Conservation (phyloP, 352 stramenopile genomes). For the Pythium periplocum region DNA sequence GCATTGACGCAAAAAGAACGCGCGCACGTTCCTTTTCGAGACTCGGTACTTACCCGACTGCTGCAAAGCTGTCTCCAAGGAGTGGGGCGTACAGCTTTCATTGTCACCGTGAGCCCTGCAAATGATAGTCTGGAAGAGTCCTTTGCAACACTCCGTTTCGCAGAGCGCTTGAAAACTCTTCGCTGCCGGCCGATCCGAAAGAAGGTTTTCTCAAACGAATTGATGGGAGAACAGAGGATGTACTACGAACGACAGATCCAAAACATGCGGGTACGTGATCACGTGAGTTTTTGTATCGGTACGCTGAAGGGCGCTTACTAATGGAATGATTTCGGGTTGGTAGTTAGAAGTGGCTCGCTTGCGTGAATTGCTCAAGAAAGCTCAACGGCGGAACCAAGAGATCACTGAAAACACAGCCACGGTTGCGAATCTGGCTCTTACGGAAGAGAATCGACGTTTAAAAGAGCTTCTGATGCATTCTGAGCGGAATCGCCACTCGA, state of each 20-base stretch:
- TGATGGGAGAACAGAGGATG: slow-evolving; percentile 42
- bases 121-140: slow-evolving; percentile 54
- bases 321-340: not conserved
- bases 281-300: no score
- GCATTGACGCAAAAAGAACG: slow-evolving; percentile 54
- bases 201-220: slow-evolving; percentile 44
- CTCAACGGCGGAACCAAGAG: slow-evolving; percentile 27
- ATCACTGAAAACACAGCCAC: slow-evolving; percentile 14
- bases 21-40: slow-evolving; percentile 54
- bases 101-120: slow-evolving; percentile 60
- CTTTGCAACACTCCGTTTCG: slow-evolving; percentile 66
- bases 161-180: slow-evolving; percentile 55
- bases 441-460: slow-evolving; percentile 58
- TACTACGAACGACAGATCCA: slow-evolving; percentile 74
- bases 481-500: slow-evolving; percentile 33
- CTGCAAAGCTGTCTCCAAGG: slow-evolving; percentile 64
- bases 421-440: slow-evolving; percentile 37
- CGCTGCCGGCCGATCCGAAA: slow-evolving; percentile 46
- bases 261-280: slow-evolving; percentile 43
- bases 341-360: slow-evolving; percentile 55
- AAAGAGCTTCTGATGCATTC: slow-evolving; percentile 57
- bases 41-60: slow-evolving; percentile 63
- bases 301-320: no score
- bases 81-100: slow-evolving; percentile 44
- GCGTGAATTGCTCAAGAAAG: slow-evolving; percentile 42